Evolutionary conservation across 805 yeast genomes (phyloP), one percentile per base, ranked within the genome.

Genomic region (Millerozyma acaciae): DNA sequence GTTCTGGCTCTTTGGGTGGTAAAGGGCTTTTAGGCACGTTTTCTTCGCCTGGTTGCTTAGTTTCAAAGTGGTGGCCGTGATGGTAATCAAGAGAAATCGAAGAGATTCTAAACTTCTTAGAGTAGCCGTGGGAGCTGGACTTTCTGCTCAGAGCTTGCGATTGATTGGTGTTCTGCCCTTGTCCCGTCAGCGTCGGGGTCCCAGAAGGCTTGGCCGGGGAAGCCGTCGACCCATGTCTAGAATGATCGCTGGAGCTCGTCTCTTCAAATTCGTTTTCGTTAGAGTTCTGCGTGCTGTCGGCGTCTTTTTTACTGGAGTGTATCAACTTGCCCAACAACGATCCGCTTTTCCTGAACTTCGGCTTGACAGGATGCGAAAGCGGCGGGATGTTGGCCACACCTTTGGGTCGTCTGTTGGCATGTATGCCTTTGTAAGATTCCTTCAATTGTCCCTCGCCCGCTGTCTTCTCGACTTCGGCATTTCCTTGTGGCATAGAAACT

Each of bases 321-420:
- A 66, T 65, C 22, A 66, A 48, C 35, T 65, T 66, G 5, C 69
- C 69, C 17, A 66, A 47, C 28, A 68, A 42, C 1, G 65, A 53
- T 21, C 55, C 44, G 25, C 65, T 55, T 42, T 63, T 67, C 37
- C 55, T 57, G 47, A 63, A 61, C 27, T 61, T 57, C 0, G 76
- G 76, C 39, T 70, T 71, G 18, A 73, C 65, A 1, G 77, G 77
- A n/a, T 65, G 71, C 15, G 55, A 42, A 28, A 70, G 57, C 3
- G 78, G 77, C 1, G 78, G 76, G 3, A 64, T 49, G 12, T 62
- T 61, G 15, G 53, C 51, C 13, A 44, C 43, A 6, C 55, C 57
- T 13, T 56, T 50, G 28, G 48, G 51, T 19, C 51, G 42, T 29
- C 44, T 54, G 26, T 53, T 53, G 9, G 58, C 55, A 41, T 67